Evolutionary conservation across 192 early-diverging fungal genomes (phyloP).

Genomic region (Mortierella hygrophila): DNA sequence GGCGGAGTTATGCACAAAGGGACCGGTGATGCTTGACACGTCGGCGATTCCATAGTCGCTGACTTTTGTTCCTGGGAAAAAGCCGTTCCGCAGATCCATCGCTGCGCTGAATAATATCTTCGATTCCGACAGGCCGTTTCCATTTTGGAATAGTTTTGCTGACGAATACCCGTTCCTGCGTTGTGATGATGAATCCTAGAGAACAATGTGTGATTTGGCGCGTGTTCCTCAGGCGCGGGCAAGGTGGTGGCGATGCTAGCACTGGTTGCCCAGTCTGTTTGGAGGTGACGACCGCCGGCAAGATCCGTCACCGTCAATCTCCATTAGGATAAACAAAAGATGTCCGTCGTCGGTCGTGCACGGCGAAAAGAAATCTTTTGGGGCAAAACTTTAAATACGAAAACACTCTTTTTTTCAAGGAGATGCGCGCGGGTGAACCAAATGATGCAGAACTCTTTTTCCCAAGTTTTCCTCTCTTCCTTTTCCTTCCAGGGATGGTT

Average conservation of each 20-base stretch:
- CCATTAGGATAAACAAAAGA: neutral
- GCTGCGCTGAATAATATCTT: too few relatives aligned
- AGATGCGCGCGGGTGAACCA: too few relatives aligned
- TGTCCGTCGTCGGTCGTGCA: neutral
- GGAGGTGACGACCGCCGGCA: neutral
- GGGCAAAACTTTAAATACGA: neutral
- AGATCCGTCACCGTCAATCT: neutral
- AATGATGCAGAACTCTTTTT: too few relatives aligned
- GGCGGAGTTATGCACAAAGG: too few relatives aligned
- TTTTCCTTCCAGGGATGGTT: too few relatives aligned
- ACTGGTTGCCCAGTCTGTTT: neutral
- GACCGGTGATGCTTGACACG: too few relatives aligned
- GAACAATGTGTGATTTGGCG: too few relatives aligned
- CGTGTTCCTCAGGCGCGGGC: neutral
- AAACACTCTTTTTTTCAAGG: neutral
- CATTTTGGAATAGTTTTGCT: neutral
- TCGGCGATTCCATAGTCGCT: too few relatives aligned
- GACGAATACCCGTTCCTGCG: neutral
- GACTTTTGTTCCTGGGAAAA: too few relatives aligned
- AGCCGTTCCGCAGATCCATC: too few relatives aligned
- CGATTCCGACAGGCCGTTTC: too few relatives aligned
- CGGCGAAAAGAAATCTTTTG: constrained; percentile 3
- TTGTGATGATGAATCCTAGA: neutral
- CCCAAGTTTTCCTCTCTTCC: too few relatives aligned
- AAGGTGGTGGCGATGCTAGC: neutral